phyloP scores from a whole-genome alignment of 306 rosid species.

The Pterocarpus macrocarpus region DNA sequence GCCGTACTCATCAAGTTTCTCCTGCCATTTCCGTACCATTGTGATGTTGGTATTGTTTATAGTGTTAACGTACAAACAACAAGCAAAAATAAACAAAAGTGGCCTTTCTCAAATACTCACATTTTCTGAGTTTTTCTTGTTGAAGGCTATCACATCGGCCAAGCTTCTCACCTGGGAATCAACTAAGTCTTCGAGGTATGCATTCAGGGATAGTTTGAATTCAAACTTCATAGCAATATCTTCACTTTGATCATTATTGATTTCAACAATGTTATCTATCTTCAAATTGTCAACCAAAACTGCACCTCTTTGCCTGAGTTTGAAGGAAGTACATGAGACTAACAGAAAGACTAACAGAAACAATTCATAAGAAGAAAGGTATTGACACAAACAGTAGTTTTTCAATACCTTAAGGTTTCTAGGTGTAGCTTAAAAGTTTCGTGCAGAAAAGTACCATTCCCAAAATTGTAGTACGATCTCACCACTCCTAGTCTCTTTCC shows the following conservation, averaged over 20 bases:
- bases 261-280: conserved; percentile 42
- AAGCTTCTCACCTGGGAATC: conserved; percentile 61
- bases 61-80: too few relatives aligned
- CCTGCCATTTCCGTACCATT: conserved; percentile 47
- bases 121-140: conserved; percentile 49
- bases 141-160: conserved; percentile 66
- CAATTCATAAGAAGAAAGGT: not conserved
- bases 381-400: not conserved
- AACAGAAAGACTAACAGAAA: not conserved
- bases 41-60: not conserved
- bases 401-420: conserved; percentile 64
- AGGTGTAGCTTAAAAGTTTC: conserved; percentile 57
- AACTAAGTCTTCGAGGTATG: conserved; percentile 55
- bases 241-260: conserved; percentile 47
- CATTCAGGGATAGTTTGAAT: conserved; percentile 64
- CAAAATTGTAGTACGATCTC: conserved; percentile 45
- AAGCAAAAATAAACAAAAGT: not conserved
- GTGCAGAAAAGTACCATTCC: conserved; percentile 19
- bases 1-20: conserved; percentile 48
- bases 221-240: conserved; percentile 52
- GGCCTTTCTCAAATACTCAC: conserved; percentile 34
- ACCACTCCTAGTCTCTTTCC: conserved; percentile 76
- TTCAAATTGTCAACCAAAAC: conserved; percentile 58
- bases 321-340: conserved; percentile 12
- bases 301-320: conserved; percentile 63